These are phyloP conservation scores for Pulveroboletus sp. DNA, from an alignment of 1,284 basidiomycete genomes.

Conservation along the genomic window DNA sequence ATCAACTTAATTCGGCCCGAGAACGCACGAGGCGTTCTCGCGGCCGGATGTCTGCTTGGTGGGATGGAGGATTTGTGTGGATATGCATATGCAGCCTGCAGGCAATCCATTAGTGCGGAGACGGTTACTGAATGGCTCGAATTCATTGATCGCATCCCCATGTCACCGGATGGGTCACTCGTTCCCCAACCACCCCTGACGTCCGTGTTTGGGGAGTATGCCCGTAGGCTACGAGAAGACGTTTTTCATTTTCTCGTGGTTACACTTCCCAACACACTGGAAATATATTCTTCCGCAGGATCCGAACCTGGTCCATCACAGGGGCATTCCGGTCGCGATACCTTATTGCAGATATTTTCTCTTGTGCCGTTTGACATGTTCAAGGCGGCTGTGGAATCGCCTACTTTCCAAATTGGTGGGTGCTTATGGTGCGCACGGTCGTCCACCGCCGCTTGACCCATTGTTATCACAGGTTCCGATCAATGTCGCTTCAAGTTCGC, in stretches of 20 bases:
- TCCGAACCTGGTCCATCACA: conserved; percentile 41
- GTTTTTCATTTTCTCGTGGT: conserved; percentile 77
- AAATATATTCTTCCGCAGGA: conserved; percentile 44
- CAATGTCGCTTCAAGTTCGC: conserved; percentile 88
- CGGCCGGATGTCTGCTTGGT: conserved; percentile 78
- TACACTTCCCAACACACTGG: conserved; percentile 65
- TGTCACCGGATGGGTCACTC: conserved; percentile 52
- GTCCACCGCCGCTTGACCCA: conserved; percentile 12
- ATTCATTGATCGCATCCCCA: conserved; percentile 65
- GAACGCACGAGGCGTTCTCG: conserved; percentile 81
- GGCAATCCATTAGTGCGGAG: conserved; percentile 70
- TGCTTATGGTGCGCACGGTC: conserved; percentile 20
- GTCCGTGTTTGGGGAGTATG: conserved; percentile 72
- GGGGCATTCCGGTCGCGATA: conserved; percentile 55
- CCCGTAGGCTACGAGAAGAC: conserved; percentile 65
- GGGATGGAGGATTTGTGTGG: conserved; percentile 82
- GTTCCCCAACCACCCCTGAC: conserved; percentile 54
- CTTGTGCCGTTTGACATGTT: conserved; percentile 80
- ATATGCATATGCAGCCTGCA: conserved; percentile 77
- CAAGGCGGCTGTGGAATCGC: conserved; percentile 75
- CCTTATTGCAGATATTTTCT: conserved; percentile 71
- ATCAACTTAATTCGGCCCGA: conserved; percentile 65
- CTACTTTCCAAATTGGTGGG: conserved; percentile 75
- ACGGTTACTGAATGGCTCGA: conserved; percentile 75
- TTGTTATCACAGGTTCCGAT: conserved; percentile 59